Conservation (phyloP, 768 basidiomycete genomes). For the Pulveroboletus sp. region DNA sequence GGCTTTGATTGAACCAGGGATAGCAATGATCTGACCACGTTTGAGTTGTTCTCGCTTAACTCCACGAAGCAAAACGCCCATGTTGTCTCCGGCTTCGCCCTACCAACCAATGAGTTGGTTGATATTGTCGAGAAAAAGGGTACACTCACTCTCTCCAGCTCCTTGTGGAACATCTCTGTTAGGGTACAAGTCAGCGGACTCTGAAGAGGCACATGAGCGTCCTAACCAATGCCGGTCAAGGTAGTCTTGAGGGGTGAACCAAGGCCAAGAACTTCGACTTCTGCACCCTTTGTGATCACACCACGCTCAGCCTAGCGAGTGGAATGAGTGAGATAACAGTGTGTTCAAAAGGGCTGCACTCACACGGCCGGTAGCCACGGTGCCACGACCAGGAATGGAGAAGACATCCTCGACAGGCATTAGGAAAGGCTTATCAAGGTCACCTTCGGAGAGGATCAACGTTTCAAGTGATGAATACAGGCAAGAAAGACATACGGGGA, state of each 20-base stretch:
- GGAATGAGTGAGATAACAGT: background rate
- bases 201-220: background rate
- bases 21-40: conserved; percentile 88
- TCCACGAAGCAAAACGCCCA: conserved; percentile 95
- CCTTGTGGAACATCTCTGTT: conserved; percentile 99
- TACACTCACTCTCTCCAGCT: conserved; percentile 79
- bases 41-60: conserved; percentile 94
- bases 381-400: conserved; percentile 97
- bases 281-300: conserved; percentile 82
- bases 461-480: background rate
- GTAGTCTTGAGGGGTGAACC: conserved; percentile 84
- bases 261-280: conserved; percentile 90
- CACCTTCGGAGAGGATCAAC: conserved; percentile 48
- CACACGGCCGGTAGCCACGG: conserved; percentile 92
- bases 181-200: conserved; percentile 4
- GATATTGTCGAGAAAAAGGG: background rate
- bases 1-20: conserved; percentile 89
- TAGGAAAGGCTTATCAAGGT: conserved; percentile 96
- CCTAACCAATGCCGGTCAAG: conserved; percentile 83
- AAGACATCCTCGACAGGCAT: conserved; percentile 96
- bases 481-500: conserved; percentile 52
- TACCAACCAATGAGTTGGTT: conserved; percentile 25
- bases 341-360: conserved; percentile 22
- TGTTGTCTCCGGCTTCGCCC: conserved; percentile 99
- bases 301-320: conserved; percentile 80